Conservation (phyloP, 129 eudicot species). For the Saussurea involucrata region DNA sequence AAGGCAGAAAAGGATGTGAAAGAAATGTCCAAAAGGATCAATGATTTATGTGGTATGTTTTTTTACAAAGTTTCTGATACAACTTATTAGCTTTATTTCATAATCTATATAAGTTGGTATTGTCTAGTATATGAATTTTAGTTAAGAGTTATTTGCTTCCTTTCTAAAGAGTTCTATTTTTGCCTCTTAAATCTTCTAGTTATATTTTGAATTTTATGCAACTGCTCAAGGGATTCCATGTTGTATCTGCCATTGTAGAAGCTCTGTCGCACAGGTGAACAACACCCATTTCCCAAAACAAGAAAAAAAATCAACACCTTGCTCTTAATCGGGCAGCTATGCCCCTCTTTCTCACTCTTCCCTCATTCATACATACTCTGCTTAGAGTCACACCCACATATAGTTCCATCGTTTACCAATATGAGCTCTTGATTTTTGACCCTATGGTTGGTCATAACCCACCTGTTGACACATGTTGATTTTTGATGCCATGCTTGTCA, state of each 20-base stretch:
- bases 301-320: background rate
- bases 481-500: too few relatives aligned
- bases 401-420: background rate
- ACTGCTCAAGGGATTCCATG: background rate
- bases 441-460: background rate
- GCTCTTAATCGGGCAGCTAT: background rate
- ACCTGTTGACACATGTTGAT: too few relatives aligned
- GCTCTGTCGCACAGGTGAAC: background rate
- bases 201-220: background rate
- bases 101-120: background rate
- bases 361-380: too few relatives aligned
- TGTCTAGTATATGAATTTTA: background rate
- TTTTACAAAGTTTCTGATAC: background rate
- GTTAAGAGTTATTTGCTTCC: background rate
- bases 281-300: background rate
- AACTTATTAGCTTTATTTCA: background rate
- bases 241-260: background rate
- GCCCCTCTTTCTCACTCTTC: too few relatives aligned
- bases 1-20: slow-evolving; percentile 47
- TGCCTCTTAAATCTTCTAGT: background rate
- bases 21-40: slow-evolving; percentile 19
- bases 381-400: background rate
- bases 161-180: background rate
- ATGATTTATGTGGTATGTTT: slow-evolving; percentile 21
- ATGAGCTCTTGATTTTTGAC: background rate